These are phyloP conservation scores for Fusarium tjaetaba DNA, from an alignment of 2,329 filamentous ascomycete genomes.

Conservation along the genomic window DNA sequence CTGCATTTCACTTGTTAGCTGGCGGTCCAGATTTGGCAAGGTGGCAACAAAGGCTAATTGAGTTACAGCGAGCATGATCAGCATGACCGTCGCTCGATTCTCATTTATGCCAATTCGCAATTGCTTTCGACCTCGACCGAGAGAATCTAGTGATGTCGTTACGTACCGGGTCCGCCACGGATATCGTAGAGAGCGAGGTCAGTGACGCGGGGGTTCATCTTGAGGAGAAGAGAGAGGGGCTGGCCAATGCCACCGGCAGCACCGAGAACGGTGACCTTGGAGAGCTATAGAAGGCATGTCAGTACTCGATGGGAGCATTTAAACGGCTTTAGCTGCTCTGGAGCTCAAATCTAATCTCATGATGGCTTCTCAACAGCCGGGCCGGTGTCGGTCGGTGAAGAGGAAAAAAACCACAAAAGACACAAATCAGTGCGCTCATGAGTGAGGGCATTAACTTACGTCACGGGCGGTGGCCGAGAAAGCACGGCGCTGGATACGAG, in stretches of 20 bases:
- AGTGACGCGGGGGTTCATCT: slow-evolving; percentile 95
- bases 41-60: slow-evolving; percentile 26
- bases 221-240: slow-evolving; percentile 95
- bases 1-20: slow-evolving; percentile 57
- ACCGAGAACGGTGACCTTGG: slow-evolving; percentile 97
- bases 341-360: background rate
- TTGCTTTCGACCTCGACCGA: background rate
- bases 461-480: slow-evolving; percentile 83
- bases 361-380: slow-evolving; percentile 12
- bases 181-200: slow-evolving; percentile 99
- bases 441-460: slow-evolving; percentile 60
- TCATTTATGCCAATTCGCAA: slow-evolving; percentile 1
- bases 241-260: slow-evolving; percentile 98
- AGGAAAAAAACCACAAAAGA: slow-evolving; percentile 18
- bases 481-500: slow-evolving; percentile 77
- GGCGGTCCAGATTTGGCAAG: slow-evolving; percentile 13
- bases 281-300: slow-evolving; percentile 68
- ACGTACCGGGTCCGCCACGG: slow-evolving; percentile 88
- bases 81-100: background rate
- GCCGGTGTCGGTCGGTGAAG: slow-evolving; percentile 34
- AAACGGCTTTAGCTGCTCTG: background rate
- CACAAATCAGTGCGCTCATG: slow-evolving; percentile 11
- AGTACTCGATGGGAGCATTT: slow-evolving; percentile 15
- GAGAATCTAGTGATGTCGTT: background rate
- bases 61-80: background rate